phyloP scores from a whole-genome alignment of 768 basidiomycete genomes.

The Multifurca ochricompacta region DNA sequence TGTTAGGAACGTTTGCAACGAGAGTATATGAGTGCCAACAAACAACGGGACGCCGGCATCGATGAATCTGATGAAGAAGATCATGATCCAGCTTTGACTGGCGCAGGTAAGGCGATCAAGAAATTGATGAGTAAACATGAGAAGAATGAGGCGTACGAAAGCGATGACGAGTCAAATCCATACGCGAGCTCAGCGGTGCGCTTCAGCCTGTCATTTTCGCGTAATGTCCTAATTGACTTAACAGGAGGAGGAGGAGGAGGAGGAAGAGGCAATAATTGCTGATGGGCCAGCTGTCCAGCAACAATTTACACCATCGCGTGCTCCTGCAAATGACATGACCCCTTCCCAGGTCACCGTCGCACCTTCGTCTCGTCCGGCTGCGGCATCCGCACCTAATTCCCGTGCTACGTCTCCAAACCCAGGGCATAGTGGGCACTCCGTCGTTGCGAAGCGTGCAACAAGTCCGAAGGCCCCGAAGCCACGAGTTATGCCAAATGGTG shows the following conservation, averaged over 20 bases:
- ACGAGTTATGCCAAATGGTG: conserved; percentile 36
- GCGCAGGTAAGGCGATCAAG: conserved; percentile 73
- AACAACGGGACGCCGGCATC: conserved; percentile 57
- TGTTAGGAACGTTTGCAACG: conserved; percentile 73
- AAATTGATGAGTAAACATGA: conserved; percentile 81
- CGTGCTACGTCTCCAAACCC: conserved; percentile 54
- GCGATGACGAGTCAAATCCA: conserved; percentile 69
- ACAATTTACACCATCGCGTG: conserved; percentile 42
- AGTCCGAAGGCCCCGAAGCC: conserved; percentile 67
- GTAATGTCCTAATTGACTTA: conserved; percentile 15
- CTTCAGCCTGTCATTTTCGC: background rate
- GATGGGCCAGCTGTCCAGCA: conserved; percentile 39
- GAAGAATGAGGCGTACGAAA: conserved; percentile 75
- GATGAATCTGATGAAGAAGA: conserved; percentile 74
- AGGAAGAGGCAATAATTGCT: conserved; percentile 49
- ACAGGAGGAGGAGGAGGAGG: conserved; percentile 68
- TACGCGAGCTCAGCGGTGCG: conserved; percentile 66
- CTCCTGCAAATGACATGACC: conserved; percentile 14
- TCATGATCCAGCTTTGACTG: conserved; percentile 47
- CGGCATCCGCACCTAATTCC: conserved; percentile 36
- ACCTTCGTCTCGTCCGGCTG: conserved; percentile 28
- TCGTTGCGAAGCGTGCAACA: conserved; percentile 78
- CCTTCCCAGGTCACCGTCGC: conserved; percentile 32
- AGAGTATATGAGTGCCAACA: conserved; percentile 74
- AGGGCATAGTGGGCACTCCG: conserved; percentile 63